These are phyloP conservation scores for Immersiporthe knoxdaviesiana DNA, from an alignment of 2,329 filamentous ascomycete species.

Conservation along the genomic window DNA sequence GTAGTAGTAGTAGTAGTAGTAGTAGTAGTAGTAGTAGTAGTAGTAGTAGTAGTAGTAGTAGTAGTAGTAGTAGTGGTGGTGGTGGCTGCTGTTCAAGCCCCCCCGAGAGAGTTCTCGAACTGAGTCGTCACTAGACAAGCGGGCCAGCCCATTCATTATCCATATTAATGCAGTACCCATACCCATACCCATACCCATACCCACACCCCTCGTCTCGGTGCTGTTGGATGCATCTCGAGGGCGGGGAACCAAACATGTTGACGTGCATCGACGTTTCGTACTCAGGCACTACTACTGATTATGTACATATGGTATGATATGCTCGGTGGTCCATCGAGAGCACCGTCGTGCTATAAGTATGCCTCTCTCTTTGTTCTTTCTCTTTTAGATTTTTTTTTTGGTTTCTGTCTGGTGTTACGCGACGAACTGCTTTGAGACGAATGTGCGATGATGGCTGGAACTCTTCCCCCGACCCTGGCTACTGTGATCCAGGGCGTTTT, in stretches of 20 bases:
- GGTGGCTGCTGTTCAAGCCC: background rate
- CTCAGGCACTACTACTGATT: background rate
- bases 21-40: too few relatives aligned
- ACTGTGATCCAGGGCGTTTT: too few relatives aligned
- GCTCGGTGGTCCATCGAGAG: background rate
- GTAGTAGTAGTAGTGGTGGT: too few relatives aligned
- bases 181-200: background rate
- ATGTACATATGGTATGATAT: background rate
- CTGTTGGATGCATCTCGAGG: background rate
- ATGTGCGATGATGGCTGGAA: too few relatives aligned
- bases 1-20: too few relatives aligned
- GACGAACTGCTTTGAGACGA: too few relatives aligned
- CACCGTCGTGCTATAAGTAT: background rate
- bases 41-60: too few relatives aligned
- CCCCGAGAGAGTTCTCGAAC: constrained; percentile 3
- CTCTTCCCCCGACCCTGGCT: too few relatives aligned
- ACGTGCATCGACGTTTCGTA: background rate
- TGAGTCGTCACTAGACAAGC: background rate
- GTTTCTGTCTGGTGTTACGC: background rate
- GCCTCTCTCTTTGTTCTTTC: background rate
- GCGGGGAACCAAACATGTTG: background rate
- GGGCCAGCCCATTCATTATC: background rate
- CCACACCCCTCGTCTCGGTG: background rate
- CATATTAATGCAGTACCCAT: background rate
- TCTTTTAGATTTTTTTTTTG: background rate